These are phyloP conservation scores for Fistulinella prunicolor DNA, from an alignment of 768 basidiomycete species.

Conservation along the genomic window DNA sequence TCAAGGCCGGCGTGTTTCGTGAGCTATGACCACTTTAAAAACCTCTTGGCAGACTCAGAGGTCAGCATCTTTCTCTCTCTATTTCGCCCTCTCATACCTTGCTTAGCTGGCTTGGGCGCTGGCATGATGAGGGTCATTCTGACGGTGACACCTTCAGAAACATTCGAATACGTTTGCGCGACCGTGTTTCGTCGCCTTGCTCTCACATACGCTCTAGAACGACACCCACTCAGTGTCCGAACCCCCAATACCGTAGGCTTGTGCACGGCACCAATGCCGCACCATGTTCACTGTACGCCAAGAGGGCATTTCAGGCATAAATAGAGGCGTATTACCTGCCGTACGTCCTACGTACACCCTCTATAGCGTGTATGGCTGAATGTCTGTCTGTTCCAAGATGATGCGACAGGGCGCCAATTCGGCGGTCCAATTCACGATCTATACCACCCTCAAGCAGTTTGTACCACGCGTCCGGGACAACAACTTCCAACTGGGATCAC, in stretches of 20 bases:
- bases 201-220: conserved; percentile 53
- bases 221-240: conserved; percentile 82
- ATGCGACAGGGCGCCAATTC: conserved; percentile 98
- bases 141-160: conserved; percentile 96
- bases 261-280: conserved; percentile 86
- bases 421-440: conserved; percentile 93
- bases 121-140: conserved; percentile 91
- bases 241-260: conserved; percentile 86
- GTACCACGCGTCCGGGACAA: conserved; percentile 83
- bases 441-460: conserved; percentile 90
- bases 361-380: conserved; percentile 44
- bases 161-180: conserved; percentile 76
- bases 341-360: too few relatives aligned
- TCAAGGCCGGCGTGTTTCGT: conserved; percentile 61
- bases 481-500: conserved; percentile 84
- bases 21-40: conserved; percentile 92
- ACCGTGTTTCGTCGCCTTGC: not conserved
- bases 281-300: conserved; percentile 73
- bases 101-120: conserved; percentile 80
- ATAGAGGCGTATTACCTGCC: conserved; percentile 92
- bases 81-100: too few relatives aligned
- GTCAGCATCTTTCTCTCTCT: too few relatives aligned
- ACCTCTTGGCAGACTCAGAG: conserved; percentile 74
- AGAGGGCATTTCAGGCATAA: conserved; percentile 83
- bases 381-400: conserved; percentile 52